Conservation (phyloP, 352 stramenopile species). For the Phytophthora sansomeana region DNA sequence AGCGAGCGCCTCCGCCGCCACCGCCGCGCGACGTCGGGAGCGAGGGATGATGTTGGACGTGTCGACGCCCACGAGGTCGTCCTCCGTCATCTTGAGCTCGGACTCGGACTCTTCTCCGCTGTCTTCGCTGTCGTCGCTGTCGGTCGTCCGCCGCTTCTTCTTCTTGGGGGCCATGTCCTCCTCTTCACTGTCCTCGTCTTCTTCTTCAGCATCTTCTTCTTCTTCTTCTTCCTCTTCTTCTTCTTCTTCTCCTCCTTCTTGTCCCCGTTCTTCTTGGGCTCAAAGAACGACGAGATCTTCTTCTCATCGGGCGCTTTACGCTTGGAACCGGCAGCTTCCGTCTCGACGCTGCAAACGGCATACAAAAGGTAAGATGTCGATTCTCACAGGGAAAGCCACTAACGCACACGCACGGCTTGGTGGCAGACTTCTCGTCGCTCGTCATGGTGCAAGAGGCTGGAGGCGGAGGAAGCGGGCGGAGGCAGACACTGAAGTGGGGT, state of each 20-base stretch:
- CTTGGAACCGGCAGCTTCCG: constrained; percentile 47
- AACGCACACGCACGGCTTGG: constrained; percentile 46
- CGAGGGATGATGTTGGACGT: constrained; percentile 90
- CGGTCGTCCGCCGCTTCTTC: constrained; percentile 77
- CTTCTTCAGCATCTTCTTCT: constrained; percentile 52
- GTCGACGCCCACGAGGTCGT: constrained; percentile 87
- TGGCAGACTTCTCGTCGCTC: constrained; percentile 43
- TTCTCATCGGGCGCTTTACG: constrained; percentile 47
- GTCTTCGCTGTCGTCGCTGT: constrained; percentile 69
- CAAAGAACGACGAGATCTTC: constrained; percentile 46
- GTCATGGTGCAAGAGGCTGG: constrained; percentile 35
- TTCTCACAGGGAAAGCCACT: no score
- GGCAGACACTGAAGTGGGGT: constrained; percentile 26
- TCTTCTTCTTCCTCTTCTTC: constrained; percentile 57
- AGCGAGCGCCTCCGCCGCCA: constrained; percentile 71
- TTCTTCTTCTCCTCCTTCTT: constrained; percentile 46
- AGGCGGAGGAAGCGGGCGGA: background rate
- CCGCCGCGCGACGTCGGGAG: constrained; percentile 70
- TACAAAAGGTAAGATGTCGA: constrained; percentile 3
- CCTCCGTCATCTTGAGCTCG: constrained; percentile 86
- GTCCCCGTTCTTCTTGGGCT: constrained; percentile 52
- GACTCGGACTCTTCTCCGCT: constrained; percentile 71
- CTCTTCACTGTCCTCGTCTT: constrained; percentile 49
- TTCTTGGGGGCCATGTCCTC: constrained; percentile 64
- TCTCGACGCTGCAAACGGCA: constrained; percentile 37